phyloP scores from a whole-genome alignment of 768 basidiomycete genomes.

The Tulasnella sp. region DNA sequence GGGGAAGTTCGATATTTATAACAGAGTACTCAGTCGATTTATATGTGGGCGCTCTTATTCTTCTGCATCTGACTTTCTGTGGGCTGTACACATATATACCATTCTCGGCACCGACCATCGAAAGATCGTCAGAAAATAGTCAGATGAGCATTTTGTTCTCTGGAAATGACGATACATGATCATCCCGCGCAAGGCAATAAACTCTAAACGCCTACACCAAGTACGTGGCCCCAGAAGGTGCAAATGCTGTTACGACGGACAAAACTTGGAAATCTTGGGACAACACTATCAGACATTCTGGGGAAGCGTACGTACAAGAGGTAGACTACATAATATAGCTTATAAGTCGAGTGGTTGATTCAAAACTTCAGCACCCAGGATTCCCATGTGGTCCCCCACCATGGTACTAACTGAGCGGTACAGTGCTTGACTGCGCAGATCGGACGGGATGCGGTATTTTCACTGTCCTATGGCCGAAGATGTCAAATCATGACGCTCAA shows the following conservation, averaged over 20 bases:
- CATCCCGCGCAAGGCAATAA: not conserved
- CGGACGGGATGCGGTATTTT: conserved; percentile 16
- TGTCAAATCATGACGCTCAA: not conserved
- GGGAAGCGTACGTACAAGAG: too few species aligned
- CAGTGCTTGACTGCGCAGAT: conserved; percentile 15
- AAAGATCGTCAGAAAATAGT: not conserved
- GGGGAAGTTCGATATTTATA: not conserved
- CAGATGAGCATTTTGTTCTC: not conserved
- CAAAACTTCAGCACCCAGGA: conserved; percentile 13
- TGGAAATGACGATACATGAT: not conserved
- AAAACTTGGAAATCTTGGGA: not conserved
- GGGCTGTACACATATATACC: not conserved
- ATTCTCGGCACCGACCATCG: not conserved
- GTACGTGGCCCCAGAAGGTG: not conserved
- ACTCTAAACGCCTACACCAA: not conserved
- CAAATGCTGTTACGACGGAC: not conserved
- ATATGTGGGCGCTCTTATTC: too few species aligned
- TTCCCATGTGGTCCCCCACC: conserved; percentile 14
- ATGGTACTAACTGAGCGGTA: conserved; percentile 16
- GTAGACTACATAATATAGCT: too few species aligned
- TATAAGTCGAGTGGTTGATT: not conserved
- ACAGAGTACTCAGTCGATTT: too few species aligned
- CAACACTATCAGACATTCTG: not conserved
- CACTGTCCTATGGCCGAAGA: conserved; percentile 15
- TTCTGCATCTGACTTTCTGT: too few species aligned